These are phyloP conservation scores for Saturnispora silvae DNA, from an alignment of 805 yeast species.

Conservation along the genomic window DNA sequence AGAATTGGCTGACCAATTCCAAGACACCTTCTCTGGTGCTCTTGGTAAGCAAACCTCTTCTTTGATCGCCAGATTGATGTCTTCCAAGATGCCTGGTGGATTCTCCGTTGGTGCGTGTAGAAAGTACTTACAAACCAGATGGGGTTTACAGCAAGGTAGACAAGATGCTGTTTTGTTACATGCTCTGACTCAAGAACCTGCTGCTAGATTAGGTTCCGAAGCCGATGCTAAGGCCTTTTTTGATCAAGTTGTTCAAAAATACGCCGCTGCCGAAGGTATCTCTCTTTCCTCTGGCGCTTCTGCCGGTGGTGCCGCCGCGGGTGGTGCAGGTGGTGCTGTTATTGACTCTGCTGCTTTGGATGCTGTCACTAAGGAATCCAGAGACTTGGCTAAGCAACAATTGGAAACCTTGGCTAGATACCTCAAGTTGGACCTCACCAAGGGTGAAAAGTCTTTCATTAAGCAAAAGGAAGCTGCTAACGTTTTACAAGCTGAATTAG, in stretches of 20 bases:
- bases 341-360: constrained; percentile 94
- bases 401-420: constrained; percentile 91
- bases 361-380: constrained; percentile 61
- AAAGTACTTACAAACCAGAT: constrained; percentile 82
- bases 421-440: constrained; percentile 82
- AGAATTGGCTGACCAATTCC: constrained; percentile 93
- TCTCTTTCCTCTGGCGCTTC: constrained; percentile 60
- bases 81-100: constrained; percentile 99
- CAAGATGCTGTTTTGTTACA: constrained; percentile 81
- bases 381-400: constrained; percentile 63
- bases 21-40: constrained; percentile 77
- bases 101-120: constrained; percentile 86
- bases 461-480: constrained; percentile 79
- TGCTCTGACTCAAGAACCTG: constrained; percentile 86
- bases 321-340: constrained; percentile 70
- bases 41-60: constrained; percentile 92
- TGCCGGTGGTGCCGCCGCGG: constrained; percentile 35
- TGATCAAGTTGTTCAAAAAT: constrained; percentile 72
- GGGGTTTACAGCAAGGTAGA: constrained; percentile 90
- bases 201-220: constrained; percentile 76
- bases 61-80: constrained; percentile 78
- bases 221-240: constrained; percentile 84
- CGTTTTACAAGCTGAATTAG: constrained; percentile 80
- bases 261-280: constrained; percentile 75
- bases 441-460: constrained; percentile 78